Evolutionary conservation across 441 rosid genomes (phyloP).

Genomic region (Eruca vesicaria): DNA sequence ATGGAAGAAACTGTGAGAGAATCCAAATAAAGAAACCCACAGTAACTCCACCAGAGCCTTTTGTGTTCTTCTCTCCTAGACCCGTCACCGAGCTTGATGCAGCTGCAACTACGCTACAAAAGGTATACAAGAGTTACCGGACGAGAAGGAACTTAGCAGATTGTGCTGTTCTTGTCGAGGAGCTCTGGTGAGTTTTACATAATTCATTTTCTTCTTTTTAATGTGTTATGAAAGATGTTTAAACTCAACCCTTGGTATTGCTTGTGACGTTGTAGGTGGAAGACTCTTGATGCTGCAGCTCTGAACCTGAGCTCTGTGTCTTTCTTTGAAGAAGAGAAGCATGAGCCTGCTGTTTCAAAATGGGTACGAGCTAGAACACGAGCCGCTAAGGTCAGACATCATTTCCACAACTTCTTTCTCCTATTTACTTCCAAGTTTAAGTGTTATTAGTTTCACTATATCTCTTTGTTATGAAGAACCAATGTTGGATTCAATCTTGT

Average conservation of each 20-base stretch:
- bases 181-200: constrained; percentile 38
- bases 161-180: constrained; percentile 47
- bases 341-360: constrained; percentile 43
- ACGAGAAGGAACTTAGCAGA: constrained; percentile 48
- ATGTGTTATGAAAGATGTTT: neutral
- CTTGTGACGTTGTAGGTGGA: constrained; percentile 41
- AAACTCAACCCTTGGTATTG: neutral
- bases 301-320: constrained; percentile 43
- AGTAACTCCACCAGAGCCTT: constrained; percentile 20
- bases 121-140: constrained; percentile 51
- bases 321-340: constrained; percentile 50
- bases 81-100: constrained; percentile 42
- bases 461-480: constrained; percentile 1
- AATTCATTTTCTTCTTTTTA: neutral
- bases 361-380: constrained; percentile 46
- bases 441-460: neutral
- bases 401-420: neutral
- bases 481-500: neutral
- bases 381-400: constrained; percentile 47
- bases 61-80: constrained; percentile 30
- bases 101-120: constrained; percentile 50
- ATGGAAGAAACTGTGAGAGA: constrained; percentile 33
- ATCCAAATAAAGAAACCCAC: constrained; percentile 29
- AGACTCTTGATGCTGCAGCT: constrained; percentile 45
- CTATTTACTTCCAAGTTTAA: neutral